A percentile compares a stretch with the other conserved stretches of the same genome.
These are phyloP conservation scores for Phytophthora nicotianae DNA, from an alignment of 352 stramenopile genomes.

Conservation along the genomic window DNA sequence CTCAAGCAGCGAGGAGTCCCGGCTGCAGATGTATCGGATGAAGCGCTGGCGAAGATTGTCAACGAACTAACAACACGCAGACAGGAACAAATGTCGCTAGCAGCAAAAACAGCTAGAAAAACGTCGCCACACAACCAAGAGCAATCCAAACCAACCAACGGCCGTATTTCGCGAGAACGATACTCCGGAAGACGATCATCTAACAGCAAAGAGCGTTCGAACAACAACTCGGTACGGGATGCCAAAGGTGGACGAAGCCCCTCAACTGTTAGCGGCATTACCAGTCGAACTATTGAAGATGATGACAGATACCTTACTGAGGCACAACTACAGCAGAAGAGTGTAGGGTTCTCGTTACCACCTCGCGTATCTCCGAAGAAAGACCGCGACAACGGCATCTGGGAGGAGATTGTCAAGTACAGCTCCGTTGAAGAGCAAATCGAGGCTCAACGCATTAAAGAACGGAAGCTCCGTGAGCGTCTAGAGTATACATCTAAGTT, in stretches of 20 bases:
- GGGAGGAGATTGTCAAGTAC: conserved; percentile 87
- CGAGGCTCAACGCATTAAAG: conserved; percentile 47
- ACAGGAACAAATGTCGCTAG: conserved; percentile 42
- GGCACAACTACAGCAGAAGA: conserved; percentile 73
- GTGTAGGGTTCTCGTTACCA: conserved; percentile 65
- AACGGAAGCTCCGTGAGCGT: conserved; percentile 44
- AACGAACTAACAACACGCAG: conserved; percentile 43
- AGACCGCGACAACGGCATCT: conserved; percentile 79
- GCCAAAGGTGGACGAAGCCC: conserved; percentile 4
- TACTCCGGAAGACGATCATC: conserved; percentile 29
- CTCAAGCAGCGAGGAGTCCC: conserved; percentile 50
- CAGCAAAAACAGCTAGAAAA: conserved; percentile 6
- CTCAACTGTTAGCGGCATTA: neutral
- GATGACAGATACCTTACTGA: conserved; percentile 74
- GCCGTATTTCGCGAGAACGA: conserved; percentile 3
- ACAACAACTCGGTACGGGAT: conserved; percentile 18
- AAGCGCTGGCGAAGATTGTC: conserved; percentile 46
- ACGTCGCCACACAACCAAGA: conserved; percentile 29
- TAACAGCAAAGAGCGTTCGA: conserved; percentile 27
- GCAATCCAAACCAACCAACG: conserved; percentile 9
- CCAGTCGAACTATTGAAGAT: conserved; percentile 22
- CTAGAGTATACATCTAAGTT: conserved; percentile 49
- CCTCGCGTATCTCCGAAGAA: conserved; percentile 73
- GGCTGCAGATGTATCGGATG: conserved; percentile 44
- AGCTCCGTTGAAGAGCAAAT: conserved; percentile 69